A percentile compares a stretch with the other conserved stretches of the same genome.
Evolutionary conservation across 306 rosid genomes (phyloP).

Genomic region (Lotus japonicus): DNA sequence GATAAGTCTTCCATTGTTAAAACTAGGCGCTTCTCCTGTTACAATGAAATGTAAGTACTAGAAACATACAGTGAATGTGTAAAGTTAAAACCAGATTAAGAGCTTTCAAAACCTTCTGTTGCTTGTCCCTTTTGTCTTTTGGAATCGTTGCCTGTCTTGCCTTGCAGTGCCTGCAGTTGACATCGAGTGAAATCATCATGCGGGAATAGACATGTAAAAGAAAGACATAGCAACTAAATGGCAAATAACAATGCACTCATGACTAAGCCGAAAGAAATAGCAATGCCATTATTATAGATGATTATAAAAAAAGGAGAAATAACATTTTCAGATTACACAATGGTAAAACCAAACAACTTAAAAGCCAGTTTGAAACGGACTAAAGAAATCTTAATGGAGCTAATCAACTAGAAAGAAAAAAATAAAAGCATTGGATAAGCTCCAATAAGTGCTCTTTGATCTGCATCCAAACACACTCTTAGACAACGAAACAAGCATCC

Average conservation of each 20-base stretch:
- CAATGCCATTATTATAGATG: not conserved
- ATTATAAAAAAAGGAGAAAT: not conserved
- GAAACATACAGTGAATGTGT: not conserved
- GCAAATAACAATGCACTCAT: not conserved
- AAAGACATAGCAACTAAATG: not conserved
- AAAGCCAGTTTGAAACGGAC: too few species aligned
- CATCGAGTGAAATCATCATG: slow-evolving; percentile 12
- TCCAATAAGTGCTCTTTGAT: too few species aligned
- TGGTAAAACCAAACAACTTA: not conserved
- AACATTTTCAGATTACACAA: not conserved
- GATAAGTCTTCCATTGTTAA: slow-evolving; percentile 84
- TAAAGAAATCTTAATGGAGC: too few species aligned
- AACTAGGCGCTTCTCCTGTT: slow-evolving; percentile 81
- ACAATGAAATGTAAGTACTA: slow-evolving; percentile 13
- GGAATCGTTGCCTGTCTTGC: slow-evolving; percentile 80
- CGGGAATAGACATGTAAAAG: not conserved
- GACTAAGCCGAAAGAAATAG: not conserved
- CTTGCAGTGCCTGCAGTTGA: slow-evolving; percentile 77
- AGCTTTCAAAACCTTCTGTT: slow-evolving; percentile 62
- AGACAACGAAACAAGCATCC: not conserved
- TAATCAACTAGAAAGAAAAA: too few species aligned
- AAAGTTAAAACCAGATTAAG: not conserved
- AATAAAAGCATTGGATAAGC: too few species aligned
- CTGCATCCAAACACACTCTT: too few species aligned
- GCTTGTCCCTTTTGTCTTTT: slow-evolving; percentile 91